A percentile compares a stretch with the other conserved stretches of the same genome.
phyloP scores from a whole-genome alignment of 345 rosid species.

The Syzygium aromaticum region DNA sequence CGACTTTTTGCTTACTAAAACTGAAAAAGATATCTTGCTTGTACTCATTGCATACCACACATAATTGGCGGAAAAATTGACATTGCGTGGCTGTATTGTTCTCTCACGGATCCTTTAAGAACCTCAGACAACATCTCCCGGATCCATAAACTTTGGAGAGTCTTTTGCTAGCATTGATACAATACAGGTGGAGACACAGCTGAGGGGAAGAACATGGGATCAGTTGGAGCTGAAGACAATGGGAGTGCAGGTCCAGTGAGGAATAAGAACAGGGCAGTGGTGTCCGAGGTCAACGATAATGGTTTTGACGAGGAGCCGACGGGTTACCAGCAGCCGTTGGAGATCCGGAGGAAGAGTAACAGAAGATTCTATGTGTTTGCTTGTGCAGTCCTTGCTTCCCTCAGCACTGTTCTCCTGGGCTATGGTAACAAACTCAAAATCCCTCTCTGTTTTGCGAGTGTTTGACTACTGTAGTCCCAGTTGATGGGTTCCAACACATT shows the following conservation, averaged over 20 bases:
- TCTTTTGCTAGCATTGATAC: background rate
- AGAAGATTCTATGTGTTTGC: slow-evolving; percentile 46
- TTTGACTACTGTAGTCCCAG: background rate
- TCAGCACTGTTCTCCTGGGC: slow-evolving; percentile 83
- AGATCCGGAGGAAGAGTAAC: slow-evolving; percentile 16
- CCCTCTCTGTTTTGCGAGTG: background rate
- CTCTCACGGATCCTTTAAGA: background rate
- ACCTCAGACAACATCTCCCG: background rate
- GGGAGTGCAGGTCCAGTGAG: slow-evolving; percentile 36
- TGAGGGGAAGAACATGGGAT: slow-evolving; percentile 13
- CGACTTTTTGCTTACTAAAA: slow-evolving; percentile 1
- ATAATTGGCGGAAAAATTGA: background rate
- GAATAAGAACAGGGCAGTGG: slow-evolving; percentile 69
- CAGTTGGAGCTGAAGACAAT: slow-evolving; percentile 45
- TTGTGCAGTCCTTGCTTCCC: slow-evolving; percentile 83
- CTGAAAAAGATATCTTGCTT: background rate
- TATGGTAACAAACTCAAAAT: slow-evolving; percentile 38
- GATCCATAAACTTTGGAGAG: background rate
- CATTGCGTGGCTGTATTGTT: background rate
- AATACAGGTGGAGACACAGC: background rate
- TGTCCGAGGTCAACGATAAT: slow-evolving; percentile 25
- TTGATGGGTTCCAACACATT: background rate
- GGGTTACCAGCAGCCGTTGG: slow-evolving; percentile 13
- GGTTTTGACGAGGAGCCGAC: slow-evolving; percentile 16
- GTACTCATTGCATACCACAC: background rate